Conservation (phyloP, 148 eudicot genomes). For the Amaranthus palmeri region DNA sequence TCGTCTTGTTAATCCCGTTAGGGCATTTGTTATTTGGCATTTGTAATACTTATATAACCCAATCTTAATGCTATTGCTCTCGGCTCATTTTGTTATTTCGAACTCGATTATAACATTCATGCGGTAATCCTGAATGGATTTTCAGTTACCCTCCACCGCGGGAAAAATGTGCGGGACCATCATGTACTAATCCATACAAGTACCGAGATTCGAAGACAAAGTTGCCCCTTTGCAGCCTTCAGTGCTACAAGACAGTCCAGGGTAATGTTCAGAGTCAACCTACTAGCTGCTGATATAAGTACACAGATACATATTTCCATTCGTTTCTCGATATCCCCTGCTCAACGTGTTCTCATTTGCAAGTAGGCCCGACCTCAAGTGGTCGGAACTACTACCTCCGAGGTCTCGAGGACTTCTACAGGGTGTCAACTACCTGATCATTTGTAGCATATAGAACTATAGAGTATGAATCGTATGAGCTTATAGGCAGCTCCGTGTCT, state of each 20-base stretch:
- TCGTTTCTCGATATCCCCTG: not conserved
- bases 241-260: constrained; percentile 81
- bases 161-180: constrained; percentile 79
- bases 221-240: constrained; percentile 85
- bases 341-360: no score
- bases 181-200: constrained; percentile 70
- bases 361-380: not conserved
- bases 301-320: not conserved
- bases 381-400: not conserved
- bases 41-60: not conserved
- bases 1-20: no score
- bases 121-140: not conserved
- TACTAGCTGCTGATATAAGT: constrained; percentile 31
- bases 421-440: constrained; percentile 15
- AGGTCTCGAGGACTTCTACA: not conserved
- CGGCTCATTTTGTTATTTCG: no score
- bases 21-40: no score
- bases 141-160: constrained; percentile 86
- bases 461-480: no score
- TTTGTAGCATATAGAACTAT: not conserved
- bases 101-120: not conserved
- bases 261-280: constrained; percentile 34
- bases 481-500: not conserved
- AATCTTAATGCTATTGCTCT: not conserved
- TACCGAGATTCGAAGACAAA: constrained; percentile 85